A percentile compares a stretch with the other conserved stretches of the same genome.
Evolutionary conservation across 225 moss, liverwort and hornwort species (phyloP).

Genomic region (Lunularia cruciata): DNA sequence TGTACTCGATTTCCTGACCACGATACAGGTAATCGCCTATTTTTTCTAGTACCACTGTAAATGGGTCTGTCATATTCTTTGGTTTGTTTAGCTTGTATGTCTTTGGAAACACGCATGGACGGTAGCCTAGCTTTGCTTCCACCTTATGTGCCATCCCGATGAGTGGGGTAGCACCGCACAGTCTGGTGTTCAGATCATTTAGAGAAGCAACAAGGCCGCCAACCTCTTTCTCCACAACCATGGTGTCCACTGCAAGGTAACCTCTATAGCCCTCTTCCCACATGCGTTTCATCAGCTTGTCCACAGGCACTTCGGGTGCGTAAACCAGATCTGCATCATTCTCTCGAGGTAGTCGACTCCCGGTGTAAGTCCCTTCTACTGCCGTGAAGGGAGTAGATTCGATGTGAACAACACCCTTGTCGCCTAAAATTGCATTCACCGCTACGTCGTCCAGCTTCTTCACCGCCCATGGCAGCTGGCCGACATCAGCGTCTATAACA

Average conservation of each 20-base stretch:
- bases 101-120: no score
- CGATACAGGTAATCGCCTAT: no score
- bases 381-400: neutral
- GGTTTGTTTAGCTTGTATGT: no score
- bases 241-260: slow-evolving; percentile 5
- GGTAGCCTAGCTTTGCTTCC: slow-evolving; percentile 12
- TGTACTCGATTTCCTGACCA: no score
- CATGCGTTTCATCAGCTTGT: slow-evolving; percentile 10
- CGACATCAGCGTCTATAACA: neutral
- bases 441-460: slow-evolving; percentile 4
- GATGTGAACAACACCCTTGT: slow-evolving; percentile 10
- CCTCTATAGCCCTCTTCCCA: slow-evolving; percentile 13
- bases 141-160: slow-evolving; percentile 11
- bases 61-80: no score
- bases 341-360: neutral
- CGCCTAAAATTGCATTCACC: neutral
- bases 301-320: neutral
- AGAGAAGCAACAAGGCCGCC: neutral
- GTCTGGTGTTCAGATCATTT: slow-evolving; percentile 5
- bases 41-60: no score
- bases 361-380: neutral
- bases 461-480: neutral
- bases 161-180: slow-evolving; percentile 7
- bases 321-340: neutral
- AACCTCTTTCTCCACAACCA: neutral